Percentiles rank a stretch among this genome's conserved stretches.
These are phyloP conservation scores for Diphasiastrum complanatum DNA, from an alignment of 83 land plant species.

Conservation along the genomic window DNA sequence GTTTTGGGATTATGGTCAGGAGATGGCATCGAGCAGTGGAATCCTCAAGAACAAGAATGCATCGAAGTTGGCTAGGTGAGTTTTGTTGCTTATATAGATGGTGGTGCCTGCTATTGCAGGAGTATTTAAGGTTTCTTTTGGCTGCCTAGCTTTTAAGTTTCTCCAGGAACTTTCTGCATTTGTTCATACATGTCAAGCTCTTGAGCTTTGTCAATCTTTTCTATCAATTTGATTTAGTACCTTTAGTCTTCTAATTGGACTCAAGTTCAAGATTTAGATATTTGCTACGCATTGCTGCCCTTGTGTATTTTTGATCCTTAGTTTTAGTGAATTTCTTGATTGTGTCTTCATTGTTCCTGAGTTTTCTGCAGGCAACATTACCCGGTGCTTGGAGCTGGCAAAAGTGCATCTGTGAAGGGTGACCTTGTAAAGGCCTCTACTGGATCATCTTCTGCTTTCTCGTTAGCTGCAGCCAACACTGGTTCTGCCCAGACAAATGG, in stretches of 20 bases:
- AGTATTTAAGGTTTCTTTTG: too few species aligned
- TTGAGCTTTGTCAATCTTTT: too few species aligned
- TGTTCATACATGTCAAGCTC: too few species aligned
- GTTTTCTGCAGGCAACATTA: conserved; percentile 15
- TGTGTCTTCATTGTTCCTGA: too few species aligned
- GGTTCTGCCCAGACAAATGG: background rate
- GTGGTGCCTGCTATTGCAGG: too few species aligned
- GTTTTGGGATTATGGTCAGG: conserved; percentile 40
- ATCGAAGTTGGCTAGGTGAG: conserved; percentile 25
- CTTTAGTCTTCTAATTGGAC: too few species aligned
- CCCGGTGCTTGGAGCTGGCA: conserved; percentile 9
- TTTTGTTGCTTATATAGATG: background rate
- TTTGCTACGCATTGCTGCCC: too few species aligned
- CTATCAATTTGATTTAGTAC: too few species aligned
- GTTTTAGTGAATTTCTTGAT: too few species aligned
- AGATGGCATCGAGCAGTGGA: conserved; percentile 9
- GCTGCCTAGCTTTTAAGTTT: background rate
- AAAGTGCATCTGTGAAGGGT: conserved; percentile 1
- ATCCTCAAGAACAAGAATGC: conserved; percentile 21
- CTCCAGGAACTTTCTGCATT: too few species aligned
- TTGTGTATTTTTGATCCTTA: too few species aligned
- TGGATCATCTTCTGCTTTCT: background rate
- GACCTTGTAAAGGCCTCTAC: conserved; percentile 1
- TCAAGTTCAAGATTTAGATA: too few species aligned
- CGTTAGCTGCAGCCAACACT: conserved; percentile 3